Base-by-base conservation (phyloP, 306 rosid genomes). In the Pterocarpus macrocarpus region DNA sequence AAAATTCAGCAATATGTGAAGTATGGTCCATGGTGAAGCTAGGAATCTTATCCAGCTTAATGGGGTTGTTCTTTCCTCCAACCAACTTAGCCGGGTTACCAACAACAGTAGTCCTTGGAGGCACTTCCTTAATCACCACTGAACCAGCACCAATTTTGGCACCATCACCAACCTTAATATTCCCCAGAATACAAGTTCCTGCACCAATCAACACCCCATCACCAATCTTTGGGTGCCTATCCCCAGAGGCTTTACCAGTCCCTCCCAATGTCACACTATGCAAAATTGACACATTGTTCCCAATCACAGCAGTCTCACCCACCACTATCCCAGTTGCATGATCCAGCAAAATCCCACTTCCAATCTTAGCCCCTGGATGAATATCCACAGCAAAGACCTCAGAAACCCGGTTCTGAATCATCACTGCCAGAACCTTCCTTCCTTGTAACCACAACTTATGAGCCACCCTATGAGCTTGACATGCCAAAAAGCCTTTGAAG, bases 121-220 rank as follows among this genome's bases (percentile, higher is more conserved):
- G 99, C 13, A 95, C 99, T 2, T 95, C 98, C 87, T 93, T 95
- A 0, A 95, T 74, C 12, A 95, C 98, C 45, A 95, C 98, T 0
- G 98, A 93, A 58, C 97, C 91, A 78, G 98, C 97, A 13, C 99
- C 99, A 62, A 95, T 90, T 77, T 91, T 93, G 2, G 97, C 97
- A 0, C 98, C 93, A 5, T 91, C 94, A 36, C 98, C 98, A 64
- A 95, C 69, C 81, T 47, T 89, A 36, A 93, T 90, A 32, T 92
- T 95, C 69, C 99, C 98, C 73, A 95, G 69, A 17, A 95, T 93
- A 80, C 96, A 93, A 45, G 97, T 89, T 41, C 98, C 97, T 0
- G 98, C 99, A 5, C 99, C 98, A 4, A 95, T 95, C 55, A 95
- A 43, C 38, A 95, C 99, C 43, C 99, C 98, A 79, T 95, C 88